A percentile compares a stretch with the other conserved stretches of the same genome.
Conservation (phyloP, 2,329 filamentous ascomycete species). For the Dactylonectria estremocensis region DNA sequence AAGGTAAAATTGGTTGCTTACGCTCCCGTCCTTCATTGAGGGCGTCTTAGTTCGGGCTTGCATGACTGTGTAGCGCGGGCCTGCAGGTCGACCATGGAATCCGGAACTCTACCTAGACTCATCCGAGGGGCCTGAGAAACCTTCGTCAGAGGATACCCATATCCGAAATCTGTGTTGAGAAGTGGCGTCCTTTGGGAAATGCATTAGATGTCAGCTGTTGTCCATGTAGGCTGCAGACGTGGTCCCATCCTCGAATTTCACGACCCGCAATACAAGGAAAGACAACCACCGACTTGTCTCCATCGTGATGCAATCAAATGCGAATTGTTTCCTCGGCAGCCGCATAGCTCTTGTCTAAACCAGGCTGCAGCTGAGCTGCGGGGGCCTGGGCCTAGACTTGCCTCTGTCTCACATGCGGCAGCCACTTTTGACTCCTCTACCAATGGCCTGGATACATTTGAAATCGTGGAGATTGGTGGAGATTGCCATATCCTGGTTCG, state of each 20-base stretch:
- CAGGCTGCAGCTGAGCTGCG: not conserved
- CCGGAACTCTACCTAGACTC: too few species aligned
- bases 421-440: not conserved
- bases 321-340: not conserved
- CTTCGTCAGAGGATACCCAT: too few species aligned
- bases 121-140: too few species aligned
- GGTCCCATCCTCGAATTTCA: not conserved
- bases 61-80: too few species aligned
- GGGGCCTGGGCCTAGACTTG: not conserved
- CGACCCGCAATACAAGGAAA: not conserved
- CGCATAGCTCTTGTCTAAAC: not conserved
- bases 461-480: not conserved
- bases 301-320: not conserved
- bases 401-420: not conserved
- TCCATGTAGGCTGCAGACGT: not conserved
- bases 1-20: too few species aligned
- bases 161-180: too few species aligned
- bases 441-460: conserved; percentile 17
- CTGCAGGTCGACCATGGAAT: too few species aligned
- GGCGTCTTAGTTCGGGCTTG: too few species aligned
- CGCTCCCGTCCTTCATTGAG: too few species aligned
- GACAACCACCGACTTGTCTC: not conserved
- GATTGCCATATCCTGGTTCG: conserved; percentile 1
- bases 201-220: not conserved
- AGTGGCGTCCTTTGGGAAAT: too few species aligned